Conservation (phyloP, 345 rosid genomes). For the Brassica rapa region DNA sequence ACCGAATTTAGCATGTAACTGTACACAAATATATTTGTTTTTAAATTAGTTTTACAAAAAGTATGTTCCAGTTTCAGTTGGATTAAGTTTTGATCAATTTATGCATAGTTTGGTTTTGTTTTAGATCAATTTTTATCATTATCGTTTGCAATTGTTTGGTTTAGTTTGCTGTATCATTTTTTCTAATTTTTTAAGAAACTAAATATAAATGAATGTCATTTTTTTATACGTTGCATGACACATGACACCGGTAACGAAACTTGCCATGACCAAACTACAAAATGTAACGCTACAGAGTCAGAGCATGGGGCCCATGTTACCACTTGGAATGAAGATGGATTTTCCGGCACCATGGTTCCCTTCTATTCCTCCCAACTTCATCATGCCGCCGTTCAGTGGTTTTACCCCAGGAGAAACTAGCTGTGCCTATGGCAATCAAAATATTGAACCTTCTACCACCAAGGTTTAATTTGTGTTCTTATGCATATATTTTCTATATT, state of each 20-base stretch:
- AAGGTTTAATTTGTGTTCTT: background rate
- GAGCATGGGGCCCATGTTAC: background rate
- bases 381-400: background rate
- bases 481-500: too few species aligned
- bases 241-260: background rate
- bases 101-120: too few species aligned
- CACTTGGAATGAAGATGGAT: constrained; percentile 18
- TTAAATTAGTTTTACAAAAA: background rate
- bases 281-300: constrained; percentile 6
- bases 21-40: background rate
- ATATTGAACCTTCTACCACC: background rate
- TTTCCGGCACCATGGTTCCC: constrained; percentile 19
- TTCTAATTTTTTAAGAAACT: background rate
- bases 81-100: background rate
- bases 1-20: background rate
- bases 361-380: background rate
- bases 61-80: background rate
- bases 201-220: background rate
- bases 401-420: constrained; percentile 1
- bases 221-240: background rate
- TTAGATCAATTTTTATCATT: background rate
- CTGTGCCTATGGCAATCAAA: background rate
- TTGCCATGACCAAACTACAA: background rate
- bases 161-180: background rate
- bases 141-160: background rate